A percentile compares a stretch with the other conserved stretches of the same genome.
These are phyloP conservation scores for Paracorniculantispora psalliotae DNA, from an alignment of 2,329 filamentous ascomycete species.

Conservation along the genomic window DNA sequence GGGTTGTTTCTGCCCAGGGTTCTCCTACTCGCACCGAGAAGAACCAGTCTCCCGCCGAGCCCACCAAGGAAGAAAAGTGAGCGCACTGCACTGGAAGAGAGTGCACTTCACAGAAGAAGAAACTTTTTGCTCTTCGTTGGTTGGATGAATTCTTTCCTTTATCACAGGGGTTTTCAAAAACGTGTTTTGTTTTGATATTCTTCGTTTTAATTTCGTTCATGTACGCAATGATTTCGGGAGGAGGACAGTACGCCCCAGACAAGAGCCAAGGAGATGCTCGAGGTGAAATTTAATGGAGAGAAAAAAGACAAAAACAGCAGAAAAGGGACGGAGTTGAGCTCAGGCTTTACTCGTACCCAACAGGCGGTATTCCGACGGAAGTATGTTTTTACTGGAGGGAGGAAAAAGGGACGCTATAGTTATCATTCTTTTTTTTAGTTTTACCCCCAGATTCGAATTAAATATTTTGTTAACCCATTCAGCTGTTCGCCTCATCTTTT, in stretches of 20 bases:
- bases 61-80: constrained; percentile 70
- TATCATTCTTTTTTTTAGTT: constrained; percentile 6
- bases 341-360: neutral
- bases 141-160: constrained; percentile 2
- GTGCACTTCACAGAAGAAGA: constrained; percentile 83
- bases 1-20: neutral
- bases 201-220: neutral
- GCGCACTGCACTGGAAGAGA: too few species aligned
- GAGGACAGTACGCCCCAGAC: neutral
- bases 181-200: neutral
- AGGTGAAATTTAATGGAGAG: constrained; percentile 1
- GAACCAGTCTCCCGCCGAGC: neutral
- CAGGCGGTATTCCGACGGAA: neutral
- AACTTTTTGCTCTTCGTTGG: constrained; percentile 53
- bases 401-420: neutral
- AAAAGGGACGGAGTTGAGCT: neutral
- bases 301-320: neutral
- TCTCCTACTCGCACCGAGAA: too few species aligned
- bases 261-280: neutral
- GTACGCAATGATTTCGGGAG: neutral
- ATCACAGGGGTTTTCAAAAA: neutral
- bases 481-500: neutral
- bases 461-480: neutral
- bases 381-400: neutral
- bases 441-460: neutral